Base-by-base conservation (phyloP, 805 yeast species). In the Trichomonascus vanleenenianus region DNA sequence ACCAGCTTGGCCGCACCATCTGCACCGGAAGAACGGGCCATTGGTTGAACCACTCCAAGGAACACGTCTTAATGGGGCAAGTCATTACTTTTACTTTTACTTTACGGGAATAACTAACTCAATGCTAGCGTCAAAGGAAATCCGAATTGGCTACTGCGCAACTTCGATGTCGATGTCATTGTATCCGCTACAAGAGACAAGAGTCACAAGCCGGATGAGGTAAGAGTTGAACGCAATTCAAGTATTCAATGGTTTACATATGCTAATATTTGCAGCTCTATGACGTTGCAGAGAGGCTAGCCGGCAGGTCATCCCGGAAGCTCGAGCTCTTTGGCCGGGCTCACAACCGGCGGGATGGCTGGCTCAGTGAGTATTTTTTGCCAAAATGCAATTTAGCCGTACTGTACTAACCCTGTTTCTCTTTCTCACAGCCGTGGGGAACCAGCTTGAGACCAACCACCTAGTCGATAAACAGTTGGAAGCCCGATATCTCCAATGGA, bases 11-110 rank as follows among this genome's bases (percentile, higher is more conserved):
- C 16, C 70, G 95, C 49, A 89, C 96, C 0, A 88, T 89, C 37
- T 88, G 94, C 49, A 91, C 97, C 0, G 97, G 97, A 1, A 69
- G 97, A 52, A 89, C 97, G 0, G 97, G 97, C 0, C 97, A 89
- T 61, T 89, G 97, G 97, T 70, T 89, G 44, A 89, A 89, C 59
- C 97, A 89, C 63, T 84, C 96, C 0, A 89, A 89, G 56, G 97
- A 89, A 62, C 97, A 89, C 60, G 67, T 87, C 38, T 64, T 89
- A 3, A 84, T 91, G 7, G 97, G 96, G 27, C 8, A 22, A 22
- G 27, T 30, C 61, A 47, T n/a, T n/a, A n/a, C 15, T 54, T 27
- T 18, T 8, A 22, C 8, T 5, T 22, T 22, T 22, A 22, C 4
- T 22, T 22, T 4, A 8, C 4, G 27, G 8, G 7, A 22, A 22